Evolutionary conservation across 805 yeast genomes (phyloP).

Genomic region (Kregervanrija pseudodelftensis): DNA sequence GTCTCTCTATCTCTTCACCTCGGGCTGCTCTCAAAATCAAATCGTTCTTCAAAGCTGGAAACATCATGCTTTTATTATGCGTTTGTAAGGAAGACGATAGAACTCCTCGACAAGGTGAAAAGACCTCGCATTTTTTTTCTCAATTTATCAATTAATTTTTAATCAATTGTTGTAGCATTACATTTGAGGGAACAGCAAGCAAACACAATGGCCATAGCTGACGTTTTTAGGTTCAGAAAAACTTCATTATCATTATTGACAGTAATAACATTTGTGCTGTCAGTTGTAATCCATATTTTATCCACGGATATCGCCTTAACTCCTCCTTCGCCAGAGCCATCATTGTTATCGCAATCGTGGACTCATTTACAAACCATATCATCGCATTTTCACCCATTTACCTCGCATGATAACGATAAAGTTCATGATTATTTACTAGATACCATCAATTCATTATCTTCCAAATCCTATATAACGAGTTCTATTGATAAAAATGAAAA

Average conservation of each 20-base stretch:
- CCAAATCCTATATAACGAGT: background rate
- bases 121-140: too few species aligned
- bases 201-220: too few species aligned
- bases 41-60: slow-evolving; percentile 82
- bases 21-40: slow-evolving; percentile 85
- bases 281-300: slow-evolving; percentile 26
- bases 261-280: slow-evolving; percentile 36
- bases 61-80: slow-evolving; percentile 21
- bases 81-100: too few species aligned
- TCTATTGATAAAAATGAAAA: slow-evolving; percentile 5
- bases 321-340: slow-evolving; percentile 37
- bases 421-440: slow-evolving; percentile 61
- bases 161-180: too few species aligned
- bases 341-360: slow-evolving; percentile 49
- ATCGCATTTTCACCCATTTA: slow-evolving; percentile 65
- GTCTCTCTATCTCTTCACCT: slow-evolving; percentile 89
- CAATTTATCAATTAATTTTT: too few species aligned
- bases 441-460: background rate
- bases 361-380: slow-evolving; percentile 64
- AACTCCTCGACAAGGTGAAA: too few species aligned
- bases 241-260: slow-evolving; percentile 58
- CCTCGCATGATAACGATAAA: slow-evolving; percentile 65
- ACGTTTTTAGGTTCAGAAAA: slow-evolving; percentile 50
- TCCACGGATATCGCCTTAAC: slow-evolving; percentile 36
- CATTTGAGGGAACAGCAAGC: too few species aligned